Evolutionary conservation across 1,284 basidiomycete genomes (phyloP).

Genomic region (Naganishia albida): DNA sequence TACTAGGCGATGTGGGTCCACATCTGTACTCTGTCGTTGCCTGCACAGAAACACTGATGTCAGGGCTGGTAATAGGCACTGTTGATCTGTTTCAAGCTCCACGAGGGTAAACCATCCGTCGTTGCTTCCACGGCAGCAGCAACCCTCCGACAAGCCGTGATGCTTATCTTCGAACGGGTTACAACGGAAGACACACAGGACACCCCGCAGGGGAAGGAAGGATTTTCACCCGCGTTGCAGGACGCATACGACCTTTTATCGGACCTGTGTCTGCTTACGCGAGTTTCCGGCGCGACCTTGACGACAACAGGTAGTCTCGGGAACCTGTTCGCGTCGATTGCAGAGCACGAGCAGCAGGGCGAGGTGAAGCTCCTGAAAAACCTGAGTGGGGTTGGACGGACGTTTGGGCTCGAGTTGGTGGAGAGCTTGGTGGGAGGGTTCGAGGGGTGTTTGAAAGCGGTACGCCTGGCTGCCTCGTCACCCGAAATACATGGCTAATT

Average conservation of each 20-base stretch:
- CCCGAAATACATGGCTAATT: background rate
- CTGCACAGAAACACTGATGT: background rate
- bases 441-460: constrained; percentile 79
- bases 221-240: constrained; percentile 73
- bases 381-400: constrained; percentile 82
- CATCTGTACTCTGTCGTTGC: background rate
- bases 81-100: constrained; percentile 87
- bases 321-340: constrained; percentile 32
- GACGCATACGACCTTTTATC: constrained; percentile 88
- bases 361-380: constrained; percentile 82
- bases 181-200: constrained; percentile 66
- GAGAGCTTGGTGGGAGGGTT: constrained; percentile 97
- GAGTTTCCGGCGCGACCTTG: constrained; percentile 14
- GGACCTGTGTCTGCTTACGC: constrained; percentile 80
- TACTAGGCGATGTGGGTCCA: constrained; percentile 72
- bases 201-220: constrained; percentile 41
- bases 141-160: constrained; percentile 90
- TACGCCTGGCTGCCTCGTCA: constrained; percentile 53
- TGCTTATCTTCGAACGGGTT: constrained; percentile 97
- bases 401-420: constrained; percentile 91
- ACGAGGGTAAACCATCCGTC: constrained; percentile 91
- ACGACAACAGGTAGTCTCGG: constrained; percentile 21
- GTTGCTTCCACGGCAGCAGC: constrained; percentile 97
- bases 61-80: constrained; percentile 64
- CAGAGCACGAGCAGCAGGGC: constrained; percentile 37